phyloP scores from a whole-genome alignment of 1,284 basidiomycete genomes.

The Trametes hirsuta region DNA sequence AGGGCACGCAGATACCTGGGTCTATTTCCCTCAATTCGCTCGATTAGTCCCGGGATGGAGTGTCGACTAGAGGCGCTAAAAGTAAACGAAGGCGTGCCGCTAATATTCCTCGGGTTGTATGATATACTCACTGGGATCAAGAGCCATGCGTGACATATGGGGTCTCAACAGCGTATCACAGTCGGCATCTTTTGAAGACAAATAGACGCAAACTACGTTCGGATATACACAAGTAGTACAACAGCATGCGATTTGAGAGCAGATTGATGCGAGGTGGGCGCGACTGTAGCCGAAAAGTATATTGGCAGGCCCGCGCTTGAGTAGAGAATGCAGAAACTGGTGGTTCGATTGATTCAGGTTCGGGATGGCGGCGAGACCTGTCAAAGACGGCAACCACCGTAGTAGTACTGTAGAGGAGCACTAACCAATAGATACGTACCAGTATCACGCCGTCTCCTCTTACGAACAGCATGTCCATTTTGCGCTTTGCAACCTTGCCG shows the following conservation, averaged over 20 bases:
- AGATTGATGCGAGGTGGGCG: neutral
- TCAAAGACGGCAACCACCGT: slow-evolving; percentile 10
- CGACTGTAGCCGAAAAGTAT: slow-evolving; percentile 38
- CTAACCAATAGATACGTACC: slow-evolving; percentile 34
- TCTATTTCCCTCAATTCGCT: slow-evolving; percentile 7
- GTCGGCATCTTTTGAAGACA: neutral
- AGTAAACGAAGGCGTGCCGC: neutral
- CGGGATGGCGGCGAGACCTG: slow-evolving; percentile 79
- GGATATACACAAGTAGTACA: slow-evolving; percentile 15
- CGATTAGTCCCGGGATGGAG: neutral
- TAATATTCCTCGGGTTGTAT: neutral
- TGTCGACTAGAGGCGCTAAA: neutral
- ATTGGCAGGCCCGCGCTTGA: slow-evolving; percentile 30
- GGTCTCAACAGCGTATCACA: neutral
- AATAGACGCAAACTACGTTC: neutral
- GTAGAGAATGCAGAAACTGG: slow-evolving; percentile 10
- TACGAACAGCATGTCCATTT: slow-evolving; percentile 98
- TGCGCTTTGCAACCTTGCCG: slow-evolving; percentile 85
- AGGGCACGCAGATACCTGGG: neutral
- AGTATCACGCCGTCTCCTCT: slow-evolving; percentile 94
- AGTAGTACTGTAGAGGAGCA: neutral
- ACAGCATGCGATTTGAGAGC: slow-evolving; percentile 12
- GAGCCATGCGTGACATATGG: neutral
- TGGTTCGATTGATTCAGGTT: slow-evolving; percentile 35
- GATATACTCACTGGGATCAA: slow-evolving; percentile 11